Percentiles rank a stretch among this genome's conserved stretches.
phyloP scores from a whole-genome alignment of 2,329 filamentous ascomycete genomes.

The Hirsutella thompsonii region DNA sequence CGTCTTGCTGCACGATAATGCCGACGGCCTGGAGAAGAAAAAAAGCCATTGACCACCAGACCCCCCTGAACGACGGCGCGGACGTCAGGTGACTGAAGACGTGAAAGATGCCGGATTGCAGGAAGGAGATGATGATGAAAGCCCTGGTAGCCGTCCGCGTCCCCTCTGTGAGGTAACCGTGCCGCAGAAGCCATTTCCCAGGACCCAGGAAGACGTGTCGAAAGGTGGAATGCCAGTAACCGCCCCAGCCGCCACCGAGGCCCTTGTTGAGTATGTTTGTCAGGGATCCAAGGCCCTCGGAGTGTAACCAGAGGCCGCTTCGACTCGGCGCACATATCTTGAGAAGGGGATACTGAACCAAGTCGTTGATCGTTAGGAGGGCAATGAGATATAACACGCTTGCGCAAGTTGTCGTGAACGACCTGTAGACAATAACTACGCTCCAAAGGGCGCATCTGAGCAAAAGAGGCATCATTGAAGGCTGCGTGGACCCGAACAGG shows the following conservation, averaged over 20 bases:
- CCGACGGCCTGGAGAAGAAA: slow-evolving; percentile 61
- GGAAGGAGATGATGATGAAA: slow-evolving; percentile 35
- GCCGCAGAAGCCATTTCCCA: slow-evolving; percentile 29
- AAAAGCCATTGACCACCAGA: slow-evolving; percentile 49
- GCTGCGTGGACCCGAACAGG: slow-evolving; percentile 59
- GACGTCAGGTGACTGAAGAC: slow-evolving; percentile 55
- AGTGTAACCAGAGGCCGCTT: slow-evolving; percentile 37
- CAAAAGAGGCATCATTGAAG: slow-evolving; percentile 40
- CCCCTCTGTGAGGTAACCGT: slow-evolving; percentile 24
- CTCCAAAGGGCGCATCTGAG: no score
- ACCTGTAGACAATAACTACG: no score
- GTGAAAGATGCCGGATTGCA: slow-evolving; percentile 57
- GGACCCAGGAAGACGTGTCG: slow-evolving; percentile 58
- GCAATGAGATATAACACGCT: slow-evolving; percentile 40
- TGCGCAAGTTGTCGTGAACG: slow-evolving; percentile 24
- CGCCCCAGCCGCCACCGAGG: slow-evolving; percentile 69
- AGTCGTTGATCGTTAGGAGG: slow-evolving; percentile 45
- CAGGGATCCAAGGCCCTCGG: slow-evolving; percentile 43
- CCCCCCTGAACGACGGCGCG: slow-evolving; percentile 31
- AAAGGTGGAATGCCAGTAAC: slow-evolving; percentile 87
- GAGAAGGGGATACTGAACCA: slow-evolving; percentile 38
- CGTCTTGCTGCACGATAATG: slow-evolving; percentile 40
- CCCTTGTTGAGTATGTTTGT: slow-evolving; percentile 51
- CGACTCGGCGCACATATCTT: slow-evolving; percentile 38
- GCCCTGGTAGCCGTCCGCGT: slow-evolving; percentile 11